Base-by-base conservation (phyloP, 2,329 filamentous ascomycete species). In the Apiospora pterosperma region DNA sequence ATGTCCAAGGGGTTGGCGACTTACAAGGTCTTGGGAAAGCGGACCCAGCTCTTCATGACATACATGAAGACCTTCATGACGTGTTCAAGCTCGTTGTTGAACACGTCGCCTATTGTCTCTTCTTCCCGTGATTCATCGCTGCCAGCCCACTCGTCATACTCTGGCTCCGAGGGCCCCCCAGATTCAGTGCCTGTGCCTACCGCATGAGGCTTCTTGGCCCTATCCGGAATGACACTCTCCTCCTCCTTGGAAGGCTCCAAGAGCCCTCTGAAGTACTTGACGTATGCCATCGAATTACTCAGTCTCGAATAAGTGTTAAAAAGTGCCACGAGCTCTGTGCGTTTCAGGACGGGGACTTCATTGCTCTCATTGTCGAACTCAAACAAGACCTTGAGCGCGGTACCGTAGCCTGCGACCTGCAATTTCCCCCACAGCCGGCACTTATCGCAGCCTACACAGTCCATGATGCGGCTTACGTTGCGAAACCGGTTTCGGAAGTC, bases 371-470 rank as follows among this genome's bases (percentile, higher is more conserved):
- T 85, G 73, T 97, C 93, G 68, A 93, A 96, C 77, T 99, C 96
- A 73, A 99, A 99, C 1, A 99, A 85, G 5, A 99, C 90, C 80
- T 99, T 99, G 67, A 99, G 82, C 0, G 96, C 96, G 0, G 96
- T 93, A 61, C 96, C 96, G 75, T 97, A 98, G 2, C 96, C 96
- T 14, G 92, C 92, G 0, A 93, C 97, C 80, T 99, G 96, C 41
- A 99, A 81, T 80, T 99, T 99, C 60, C 96, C 96, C 96, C 96
- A 99, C 2, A 99, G 88, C 10, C 96, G 89, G 79, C 96, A 99
- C 81, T 99, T 99, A 81, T 99, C 96, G 78, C 96, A 99, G 55
- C 96, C 96, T 23, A 98, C 95, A 71, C 96, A 99, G 78, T 99
- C 96, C 96, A 99, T 99, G 69, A 98, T 85, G 44, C 96, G 89